Conservation (phyloP, 495 filamentous ascomycete species). For the Tuber melanosporum region DNA sequence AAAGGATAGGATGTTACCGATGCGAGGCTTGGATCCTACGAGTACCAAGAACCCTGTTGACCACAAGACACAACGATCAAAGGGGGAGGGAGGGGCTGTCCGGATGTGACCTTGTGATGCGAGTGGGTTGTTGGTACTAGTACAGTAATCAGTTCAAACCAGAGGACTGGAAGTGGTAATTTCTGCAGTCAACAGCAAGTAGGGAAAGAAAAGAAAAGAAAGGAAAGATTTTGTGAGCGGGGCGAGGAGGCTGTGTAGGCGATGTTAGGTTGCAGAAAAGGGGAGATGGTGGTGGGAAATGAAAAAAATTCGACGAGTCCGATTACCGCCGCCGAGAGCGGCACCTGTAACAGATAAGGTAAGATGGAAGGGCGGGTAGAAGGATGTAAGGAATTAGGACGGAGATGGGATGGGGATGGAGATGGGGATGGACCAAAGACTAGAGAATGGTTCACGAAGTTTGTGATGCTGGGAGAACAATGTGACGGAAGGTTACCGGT, state of each 20-base stretch:
- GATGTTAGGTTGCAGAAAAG: neutral
- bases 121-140: neutral
- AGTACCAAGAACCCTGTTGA: neutral
- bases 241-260: conserved; percentile 1
- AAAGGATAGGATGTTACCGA: neutral
- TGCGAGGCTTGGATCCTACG: neutral
- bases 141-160: neutral
- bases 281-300: neutral
- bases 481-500: neutral
- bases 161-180: neutral
- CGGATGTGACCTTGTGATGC: neutral
- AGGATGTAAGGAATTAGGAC: neutral
- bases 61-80: neutral
- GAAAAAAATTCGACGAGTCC: neutral
- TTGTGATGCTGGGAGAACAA: neutral
- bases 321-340: conserved; percentile 4
- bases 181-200: neutral
- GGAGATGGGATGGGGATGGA: neutral
- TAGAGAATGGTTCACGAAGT: neutral
- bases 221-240: neutral
- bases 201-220: neutral
- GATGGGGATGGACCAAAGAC: neutral
- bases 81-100: neutral
- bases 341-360: neutral
- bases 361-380: neutral